phyloP scores from a whole-genome alignment of 148 eudicot species.

The Chenopodium suecicum region DNA sequence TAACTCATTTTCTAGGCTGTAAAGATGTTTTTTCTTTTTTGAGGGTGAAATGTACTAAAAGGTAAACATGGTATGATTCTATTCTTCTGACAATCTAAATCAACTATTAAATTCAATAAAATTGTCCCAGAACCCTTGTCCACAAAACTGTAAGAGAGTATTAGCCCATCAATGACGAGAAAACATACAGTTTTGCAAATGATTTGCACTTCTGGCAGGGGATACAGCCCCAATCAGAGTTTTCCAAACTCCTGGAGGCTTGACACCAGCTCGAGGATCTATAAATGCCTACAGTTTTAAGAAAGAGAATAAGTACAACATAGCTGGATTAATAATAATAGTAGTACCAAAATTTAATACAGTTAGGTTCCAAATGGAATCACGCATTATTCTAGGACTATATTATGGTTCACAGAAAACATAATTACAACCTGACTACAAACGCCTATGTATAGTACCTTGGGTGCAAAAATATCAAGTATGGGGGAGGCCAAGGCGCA shows the following conservation, averaged over 20 bases:
- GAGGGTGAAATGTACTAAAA: not conserved
- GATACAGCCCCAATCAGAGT: conserved; percentile 60
- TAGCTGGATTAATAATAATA: not conserved
- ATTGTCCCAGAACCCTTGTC: not conserved
- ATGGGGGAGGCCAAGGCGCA: no score
- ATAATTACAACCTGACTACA: not conserved
- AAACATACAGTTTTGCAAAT: conserved; percentile 53
- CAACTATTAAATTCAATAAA: not conserved
- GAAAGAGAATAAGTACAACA: conserved; percentile 3
- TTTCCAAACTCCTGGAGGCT: conserved; percentile 85
- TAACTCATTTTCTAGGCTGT: not conserved
- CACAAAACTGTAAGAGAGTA: not conserved
- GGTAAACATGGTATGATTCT: not conserved
- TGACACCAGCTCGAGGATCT: conserved; percentile 47
- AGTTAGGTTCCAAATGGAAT: not conserved
- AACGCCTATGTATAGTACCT: no score
- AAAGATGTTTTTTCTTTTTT: not conserved
- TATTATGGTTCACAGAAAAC: not conserved
- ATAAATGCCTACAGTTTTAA: conserved; percentile 57
- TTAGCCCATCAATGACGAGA: not conserved
- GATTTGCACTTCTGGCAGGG: conserved; percentile 48
- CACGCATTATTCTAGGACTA: not conserved
- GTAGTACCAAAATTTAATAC: not conserved
- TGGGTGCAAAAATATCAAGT: no score
- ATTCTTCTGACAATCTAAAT: not conserved